phyloP scores from a whole-genome alignment of 2,329 filamentous ascomycete genomes.

The Aspergillus fumigatus region DNA sequence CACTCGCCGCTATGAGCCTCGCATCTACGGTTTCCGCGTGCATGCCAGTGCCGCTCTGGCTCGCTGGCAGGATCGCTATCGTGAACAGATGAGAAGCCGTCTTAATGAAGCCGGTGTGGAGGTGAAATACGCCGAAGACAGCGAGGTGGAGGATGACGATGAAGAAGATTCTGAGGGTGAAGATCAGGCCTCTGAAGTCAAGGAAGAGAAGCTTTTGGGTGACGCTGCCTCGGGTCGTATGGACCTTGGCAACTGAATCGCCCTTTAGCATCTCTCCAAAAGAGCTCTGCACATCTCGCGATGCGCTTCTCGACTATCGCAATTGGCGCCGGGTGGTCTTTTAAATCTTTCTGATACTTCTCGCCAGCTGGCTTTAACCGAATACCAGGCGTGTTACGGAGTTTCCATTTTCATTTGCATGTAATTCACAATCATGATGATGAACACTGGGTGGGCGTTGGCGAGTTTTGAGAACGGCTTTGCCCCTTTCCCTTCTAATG shows the following conservation, averaged over 20 bases:
- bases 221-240: constrained; percentile 34
- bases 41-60: constrained; percentile 83
- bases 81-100: constrained; percentile 76
- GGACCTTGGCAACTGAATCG: constrained; percentile 31
- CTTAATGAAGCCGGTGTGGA: constrained; percentile 67
- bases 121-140: constrained; percentile 69
- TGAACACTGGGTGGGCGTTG: constrained; percentile 22
- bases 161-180: constrained; percentile 40
- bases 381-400: constrained; percentile 25
- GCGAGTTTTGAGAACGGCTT: constrained; percentile 20
- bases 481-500: constrained; percentile 22
- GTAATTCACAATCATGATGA: constrained; percentile 26
- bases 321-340: background rate
- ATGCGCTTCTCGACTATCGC: background rate
- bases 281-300: background rate
- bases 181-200: constrained; percentile 13
- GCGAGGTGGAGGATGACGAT: constrained; percentile 53
- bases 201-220: constrained; percentile 20
- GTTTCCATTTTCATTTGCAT: constrained; percentile 22
- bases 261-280: background rate
- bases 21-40: constrained; percentile 92
- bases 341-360: background rate
- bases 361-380: constrained; percentile 2
- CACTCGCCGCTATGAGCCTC: constrained; percentile 77
- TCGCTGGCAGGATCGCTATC: constrained; percentile 80